Evolutionary conservation across 1,284 basidiomycete genomes (phyloP), one percentile per base, ranked within the genome.

Genomic region (Austroboletus niveus): DNA sequence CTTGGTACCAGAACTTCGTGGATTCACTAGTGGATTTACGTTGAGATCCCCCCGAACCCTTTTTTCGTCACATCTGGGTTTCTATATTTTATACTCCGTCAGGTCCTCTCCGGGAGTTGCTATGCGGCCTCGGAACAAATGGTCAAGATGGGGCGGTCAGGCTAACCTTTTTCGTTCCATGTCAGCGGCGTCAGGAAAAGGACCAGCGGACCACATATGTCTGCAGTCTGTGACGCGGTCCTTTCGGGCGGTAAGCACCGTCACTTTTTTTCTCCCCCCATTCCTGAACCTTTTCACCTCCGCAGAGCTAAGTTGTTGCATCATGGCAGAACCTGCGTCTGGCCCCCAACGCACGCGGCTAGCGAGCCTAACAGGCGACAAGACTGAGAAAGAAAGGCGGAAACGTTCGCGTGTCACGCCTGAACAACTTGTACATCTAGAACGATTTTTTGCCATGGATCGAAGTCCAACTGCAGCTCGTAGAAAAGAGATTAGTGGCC

Each of bases 351-450:
- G 63, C 54, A 46, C 67, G 64, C 60, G 60, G 56, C 43, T 53
- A 17, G 42, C 58, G 9, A 46, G 54, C 17, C 35, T 42, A n/a
- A 15, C 52, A 10, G 38, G 32, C 43, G 54, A 36, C 9, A 63
- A 58, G 48, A 61, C 65, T 43, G 72, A 73, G 22, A 78, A 72
- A 59, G 84, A 86, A 65, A 88, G 87, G 69, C 79, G 84, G 51
- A 91, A 89, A 64, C 79, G 89, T 34, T 85, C 81, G 12, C 80
- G 89, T 15, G 87, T 90, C 40, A 89, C 84, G 1, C 84, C 85
- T 34, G 85, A 87, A 50, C 89, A 92, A 59, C 78, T 90, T 14
- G 74, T 78, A 1, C 82, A 87, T 54, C 72, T 92, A 32, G 89
- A 92, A 60, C 77, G 74, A 4, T 81, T 83, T 58, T 92, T 91